Percentiles rank a stretch among this genome's conserved stretches.
Conservation (phyloP, 805 yeast species). For the Alloascoidea hylecoeti region DNA sequence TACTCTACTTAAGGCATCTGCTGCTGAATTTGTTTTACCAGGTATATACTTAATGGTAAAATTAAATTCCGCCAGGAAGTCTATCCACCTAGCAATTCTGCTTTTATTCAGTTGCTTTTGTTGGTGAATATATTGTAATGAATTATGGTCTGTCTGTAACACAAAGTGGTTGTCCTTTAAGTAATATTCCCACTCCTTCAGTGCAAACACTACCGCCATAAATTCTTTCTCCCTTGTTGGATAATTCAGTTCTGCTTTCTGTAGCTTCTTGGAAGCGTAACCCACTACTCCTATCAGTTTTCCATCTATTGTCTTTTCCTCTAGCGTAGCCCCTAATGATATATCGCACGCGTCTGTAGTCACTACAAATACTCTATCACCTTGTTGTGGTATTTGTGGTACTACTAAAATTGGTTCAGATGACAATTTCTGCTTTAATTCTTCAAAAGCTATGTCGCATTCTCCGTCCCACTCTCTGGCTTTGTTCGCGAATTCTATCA, state of each 20-base stretch:
- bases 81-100: slow-evolving; percentile 1
- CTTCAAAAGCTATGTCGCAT: slow-evolving; percentile 1
- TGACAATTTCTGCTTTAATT: slow-evolving; percentile 3
- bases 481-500: slow-evolving; percentile 2
- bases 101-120: slow-evolving; percentile 3
- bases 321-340: slow-evolving; percentile 7
- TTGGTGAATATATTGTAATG: too few species aligned
- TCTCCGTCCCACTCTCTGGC: slow-evolving; percentile 1
- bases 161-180: slow-evolving; percentile 2
- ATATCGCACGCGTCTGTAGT: slow-evolving; percentile 7
- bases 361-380: slow-evolving; percentile 3
- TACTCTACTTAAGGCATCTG: too few species aligned
- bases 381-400: slow-evolving; percentile 4
- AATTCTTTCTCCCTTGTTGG: slow-evolving; percentile 7
- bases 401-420: slow-evolving; percentile 5
- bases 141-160: too few species aligned
- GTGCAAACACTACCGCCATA: slow-evolving; percentile 5
- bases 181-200: slow-evolving; percentile 4
- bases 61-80: background rate
- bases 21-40: too few species aligned
- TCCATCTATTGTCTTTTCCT: too few species aligned
- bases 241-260: slow-evolving; percentile 4
- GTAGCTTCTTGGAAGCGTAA: too few species aligned
- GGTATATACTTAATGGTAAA: too few species aligned
- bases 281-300: too few species aligned